Evolutionary conservation across 2,329 filamentous ascomycete species (phyloP), one percentile per base, ranked within the genome.

Genomic region (Diplodia scrobiculata): DNA sequence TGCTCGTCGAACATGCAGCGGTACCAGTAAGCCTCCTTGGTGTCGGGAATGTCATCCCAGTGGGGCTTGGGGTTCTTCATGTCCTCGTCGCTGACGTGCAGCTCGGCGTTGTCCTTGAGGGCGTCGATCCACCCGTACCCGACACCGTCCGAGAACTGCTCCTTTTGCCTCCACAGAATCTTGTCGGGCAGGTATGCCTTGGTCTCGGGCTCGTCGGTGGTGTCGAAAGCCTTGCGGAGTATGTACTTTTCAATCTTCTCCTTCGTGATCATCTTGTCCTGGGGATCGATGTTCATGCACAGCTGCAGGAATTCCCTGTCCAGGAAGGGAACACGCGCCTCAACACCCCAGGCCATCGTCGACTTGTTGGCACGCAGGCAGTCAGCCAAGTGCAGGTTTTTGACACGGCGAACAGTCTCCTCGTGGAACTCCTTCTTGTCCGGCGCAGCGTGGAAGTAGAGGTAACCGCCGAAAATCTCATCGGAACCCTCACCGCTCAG

Each of bases 1-100:
- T 96, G 94, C 85, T 99, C 94, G 79, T 99, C 95, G 77, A 98
- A 99, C 94, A 99, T 98, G 78, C 83, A 85, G 73, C 95, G 89
- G 83, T 99, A 99, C 95, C 95, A 99, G 85, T 97, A 96, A 81
- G 92, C 95, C 82, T 99, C 95, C 86, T 99, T 99, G 75, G 90
- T 93, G 75, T 97, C 93, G 10, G 95, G 96, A 69, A 97, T 87
- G 73, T 82, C 81, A 60, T 92, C 94, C 96, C 96, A 99, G 79
- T 97, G 92, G 13, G 91, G 87, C 85, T 97, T 97, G 70, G 95
- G 94, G 86, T 96, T 94, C 85, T 93, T 93, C 91, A 99, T 92
- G 90, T 98, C 92, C 84, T 98, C 94, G 75, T 99, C 94, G 19
- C 91, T 96, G 66, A 99, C 90, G 66, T 95, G 87, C 70, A 88